Evolutionary conservation across 2,329 filamentous ascomycete genomes (phyloP).

Genomic region (Claviceps fusiformis): DNA sequence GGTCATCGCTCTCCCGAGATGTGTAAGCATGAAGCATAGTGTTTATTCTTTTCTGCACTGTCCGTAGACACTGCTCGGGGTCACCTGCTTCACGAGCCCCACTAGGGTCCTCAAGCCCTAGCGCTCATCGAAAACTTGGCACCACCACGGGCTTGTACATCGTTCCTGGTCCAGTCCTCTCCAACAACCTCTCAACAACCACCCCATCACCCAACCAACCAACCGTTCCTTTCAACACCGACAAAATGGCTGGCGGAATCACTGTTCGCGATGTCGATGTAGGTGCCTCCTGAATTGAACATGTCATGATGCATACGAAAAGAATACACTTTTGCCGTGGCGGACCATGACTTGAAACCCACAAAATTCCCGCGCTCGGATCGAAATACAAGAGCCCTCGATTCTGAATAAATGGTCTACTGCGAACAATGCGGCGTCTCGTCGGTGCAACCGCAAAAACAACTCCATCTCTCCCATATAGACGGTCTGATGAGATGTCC

Average conservation of each 20-base stretch:
- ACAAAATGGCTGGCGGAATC: conserved; percentile 68
- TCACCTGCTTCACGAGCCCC: conserved; percentile 9
- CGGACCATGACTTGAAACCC: conserved; percentile 2
- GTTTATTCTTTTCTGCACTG: neutral
- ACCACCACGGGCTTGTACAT: neutral
- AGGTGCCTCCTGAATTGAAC: conserved; percentile 30
- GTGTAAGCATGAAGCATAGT: no score
- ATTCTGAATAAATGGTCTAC: neutral
- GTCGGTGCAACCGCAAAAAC: neutral
- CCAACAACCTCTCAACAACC: conserved; percentile 14
- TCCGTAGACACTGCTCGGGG: conserved; percentile 6
- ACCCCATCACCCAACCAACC: conserved; percentile 8
- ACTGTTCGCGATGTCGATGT: conserved; percentile 78
- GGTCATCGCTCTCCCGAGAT: no score
- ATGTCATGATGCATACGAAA: neutral
- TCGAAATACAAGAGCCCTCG: neutral
- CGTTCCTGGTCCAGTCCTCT: conserved; percentile 8
- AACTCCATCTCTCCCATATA: no score
- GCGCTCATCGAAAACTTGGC: conserved; percentile 3
- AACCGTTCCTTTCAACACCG: conserved; percentile 29
- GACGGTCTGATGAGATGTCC: no score
- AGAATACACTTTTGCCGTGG: neutral
- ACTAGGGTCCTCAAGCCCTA: conserved; percentile 22
- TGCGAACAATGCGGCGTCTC: neutral
- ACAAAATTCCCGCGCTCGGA: neutral